A percentile compares a stretch with the other conserved stretches of the same genome.
These are phyloP conservation scores for Dendryphion nanum DNA, from an alignment of 2,329 filamentous ascomycete species.

Conservation along the genomic window DNA sequence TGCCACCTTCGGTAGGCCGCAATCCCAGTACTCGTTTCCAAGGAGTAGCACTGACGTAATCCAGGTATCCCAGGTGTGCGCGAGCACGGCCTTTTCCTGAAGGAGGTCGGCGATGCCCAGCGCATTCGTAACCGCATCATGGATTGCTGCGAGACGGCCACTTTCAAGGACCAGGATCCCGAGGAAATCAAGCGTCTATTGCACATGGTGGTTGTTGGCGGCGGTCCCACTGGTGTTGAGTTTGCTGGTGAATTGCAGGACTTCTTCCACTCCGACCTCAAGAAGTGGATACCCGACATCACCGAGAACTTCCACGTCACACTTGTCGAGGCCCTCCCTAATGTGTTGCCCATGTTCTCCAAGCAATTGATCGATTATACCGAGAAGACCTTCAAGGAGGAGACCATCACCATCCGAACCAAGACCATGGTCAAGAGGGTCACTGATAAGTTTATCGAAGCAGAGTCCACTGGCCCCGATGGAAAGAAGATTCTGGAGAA, in stretches of 20 bases:
- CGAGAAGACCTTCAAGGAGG: conserved; percentile 97
- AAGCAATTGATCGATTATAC: conserved; percentile 99
- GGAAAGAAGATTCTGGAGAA: conserved; percentile 78
- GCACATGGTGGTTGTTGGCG: conserved; percentile 88
- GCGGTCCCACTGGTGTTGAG: conserved; percentile 94
- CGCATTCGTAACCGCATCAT: conserved; percentile 97
- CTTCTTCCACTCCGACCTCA: conserved; percentile 97
- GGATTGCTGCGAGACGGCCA: conserved; percentile 98
- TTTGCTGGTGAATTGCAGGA: conserved; percentile 98
- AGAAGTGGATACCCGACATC: conserved; percentile 97
- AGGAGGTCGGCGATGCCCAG: conserved; percentile 96
- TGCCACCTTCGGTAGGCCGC: conserved; percentile 80
- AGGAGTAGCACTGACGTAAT: conserved; percentile 16
- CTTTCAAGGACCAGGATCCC: conserved; percentile 89
- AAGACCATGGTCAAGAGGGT: conserved; percentile 99
- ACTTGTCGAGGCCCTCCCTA: conserved; percentile 93
- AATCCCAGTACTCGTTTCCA: too few species aligned
- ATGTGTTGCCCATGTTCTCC: conserved; percentile 96
- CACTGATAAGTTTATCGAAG: conserved; percentile 88
- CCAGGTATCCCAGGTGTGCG: conserved; percentile 83
- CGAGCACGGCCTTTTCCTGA: conserved; percentile 96
- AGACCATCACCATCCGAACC: conserved; percentile 94
- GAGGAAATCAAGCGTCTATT: conserved; percentile 91
- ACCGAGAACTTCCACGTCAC: conserved; percentile 94
- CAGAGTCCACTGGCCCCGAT: conserved; percentile 76